phyloP scores from a whole-genome alignment of 73 alveolate genomes.

The Paramecium octaurelia region DNA sequence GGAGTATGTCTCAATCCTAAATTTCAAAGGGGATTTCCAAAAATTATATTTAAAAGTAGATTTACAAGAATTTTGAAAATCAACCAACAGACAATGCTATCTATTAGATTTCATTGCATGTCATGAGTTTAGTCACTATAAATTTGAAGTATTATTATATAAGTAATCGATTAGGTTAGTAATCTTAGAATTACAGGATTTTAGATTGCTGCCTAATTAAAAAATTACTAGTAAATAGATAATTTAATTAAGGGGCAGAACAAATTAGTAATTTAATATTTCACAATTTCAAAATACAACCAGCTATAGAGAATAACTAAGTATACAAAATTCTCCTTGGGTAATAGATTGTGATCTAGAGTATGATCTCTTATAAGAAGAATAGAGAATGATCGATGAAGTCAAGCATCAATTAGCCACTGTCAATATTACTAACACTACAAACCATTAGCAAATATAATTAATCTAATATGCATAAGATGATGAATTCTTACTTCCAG shows the following conservation, averaged over 20 bases:
- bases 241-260: neutral
- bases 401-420: neutral
- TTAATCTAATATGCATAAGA: neutral
- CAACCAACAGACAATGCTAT: neutral
- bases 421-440: neutral
- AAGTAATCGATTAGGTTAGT: neutral
- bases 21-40: neutral
- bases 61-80: neutral
- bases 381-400: constrained; percentile 25
- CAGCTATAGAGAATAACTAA: neutral
- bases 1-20: neutral
- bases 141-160: constrained; percentile 9
- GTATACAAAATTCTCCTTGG: neutral
- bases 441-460: neutral
- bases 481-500: neutral
- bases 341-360: neutral
- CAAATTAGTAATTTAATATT: neutral
- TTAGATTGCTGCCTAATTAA: neutral
- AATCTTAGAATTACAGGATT: neutral
- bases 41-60: neutral
- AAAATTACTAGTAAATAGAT: neutral
- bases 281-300: neutral
- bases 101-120: neutral
- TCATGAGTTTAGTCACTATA: neutral
- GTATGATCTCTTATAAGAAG: neutral